phyloP scores from a whole-genome alignment of 2,329 filamentous ascomycete species.

The Scedosporium minutisporum region DNA sequence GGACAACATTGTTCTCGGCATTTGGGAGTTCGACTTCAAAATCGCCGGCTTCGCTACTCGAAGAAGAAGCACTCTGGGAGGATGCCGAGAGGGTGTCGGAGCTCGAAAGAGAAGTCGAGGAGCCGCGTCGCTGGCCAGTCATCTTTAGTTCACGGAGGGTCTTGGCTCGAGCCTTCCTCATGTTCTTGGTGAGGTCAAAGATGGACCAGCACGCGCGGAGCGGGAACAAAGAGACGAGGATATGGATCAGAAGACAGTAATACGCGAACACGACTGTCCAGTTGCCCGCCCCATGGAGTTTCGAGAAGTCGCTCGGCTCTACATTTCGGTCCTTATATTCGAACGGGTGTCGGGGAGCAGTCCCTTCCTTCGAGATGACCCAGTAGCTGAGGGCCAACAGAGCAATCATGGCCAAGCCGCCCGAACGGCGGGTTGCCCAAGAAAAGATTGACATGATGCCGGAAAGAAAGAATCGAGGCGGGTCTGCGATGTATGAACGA shows the following conservation, averaged over 20 bases:
- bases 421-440: conserved; percentile 44
- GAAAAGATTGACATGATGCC: conserved; percentile 40
- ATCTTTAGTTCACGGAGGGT: conserved; percentile 38
- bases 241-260: conserved; percentile 56
- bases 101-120: conserved; percentile 45
- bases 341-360: conserved; percentile 32
- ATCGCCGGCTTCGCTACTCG: conserved; percentile 42
- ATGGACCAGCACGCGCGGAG: conserved; percentile 53
- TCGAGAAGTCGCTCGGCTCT: conserved; percentile 21
- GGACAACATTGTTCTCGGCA: conserved; percentile 38
- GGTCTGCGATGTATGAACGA: conserved; percentile 2
- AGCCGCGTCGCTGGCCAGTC: conserved; percentile 37
- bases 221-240: conserved; percentile 54
- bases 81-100: conserved; percentile 39
- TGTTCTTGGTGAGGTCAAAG: conserved; percentile 42
- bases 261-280: conserved; percentile 49
- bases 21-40: conserved; percentile 34
- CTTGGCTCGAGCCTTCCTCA: conserved; percentile 35
- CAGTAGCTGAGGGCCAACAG: conserved; percentile 42
- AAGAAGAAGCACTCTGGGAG: conserved; percentile 35
- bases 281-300: conserved; percentile 31
- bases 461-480: conserved; percentile 7
- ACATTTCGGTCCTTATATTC: conserved; percentile 30
- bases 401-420: conserved; percentile 44
- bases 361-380: conserved; percentile 42